Conservation (phyloP, 495 filamentous ascomycete species). For the Hyphodiscus hymeniophilus region DNA sequence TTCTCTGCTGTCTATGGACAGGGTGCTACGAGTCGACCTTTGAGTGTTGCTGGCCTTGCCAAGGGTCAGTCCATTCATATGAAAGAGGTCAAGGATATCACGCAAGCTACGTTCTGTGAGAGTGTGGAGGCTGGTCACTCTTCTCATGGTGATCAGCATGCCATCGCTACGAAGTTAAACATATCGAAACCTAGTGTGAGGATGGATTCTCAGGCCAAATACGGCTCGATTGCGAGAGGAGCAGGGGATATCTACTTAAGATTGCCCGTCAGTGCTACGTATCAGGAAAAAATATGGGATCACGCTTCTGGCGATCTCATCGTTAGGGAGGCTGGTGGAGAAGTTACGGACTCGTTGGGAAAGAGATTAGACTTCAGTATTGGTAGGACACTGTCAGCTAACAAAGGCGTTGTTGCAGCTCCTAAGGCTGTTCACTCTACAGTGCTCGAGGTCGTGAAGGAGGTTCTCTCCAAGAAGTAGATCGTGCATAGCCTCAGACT, state of each 20-base stretch:
- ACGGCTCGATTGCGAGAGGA: conserved; percentile 89
- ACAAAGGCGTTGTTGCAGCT: conserved; percentile 91
- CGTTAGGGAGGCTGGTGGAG: conserved; percentile 85
- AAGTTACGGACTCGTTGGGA: conserved; percentile 80
- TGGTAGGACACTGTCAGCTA: conserved; percentile 76
- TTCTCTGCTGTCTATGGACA: conserved; percentile 71
- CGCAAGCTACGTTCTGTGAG: conserved; percentile 85
- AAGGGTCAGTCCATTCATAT: conserved; percentile 62
- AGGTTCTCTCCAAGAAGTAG: conserved; percentile 48
- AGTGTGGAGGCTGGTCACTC: conserved; percentile 89
- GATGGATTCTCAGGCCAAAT: conserved; percentile 98
- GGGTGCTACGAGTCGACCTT: conserved; percentile 68
- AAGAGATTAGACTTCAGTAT: conserved; percentile 74
- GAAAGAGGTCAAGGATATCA: conserved; percentile 64
- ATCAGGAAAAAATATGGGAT: conserved; percentile 99
- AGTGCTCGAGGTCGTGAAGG: conserved; percentile 76
- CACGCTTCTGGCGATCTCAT: conserved; percentile 96
- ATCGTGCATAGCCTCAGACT: conserved; percentile 2
- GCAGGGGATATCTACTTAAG: conserved; percentile 92
- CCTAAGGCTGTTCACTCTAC: conserved; percentile 62
- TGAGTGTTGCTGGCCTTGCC: conserved; percentile 50
- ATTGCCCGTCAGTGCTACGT: conserved; percentile 72
- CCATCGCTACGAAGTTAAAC: conserved; percentile 74
- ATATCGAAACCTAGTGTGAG: conserved; percentile 80
- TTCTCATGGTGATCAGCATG: conserved; percentile 73